A percentile compares a stretch with the other conserved stretches of the same genome.
Evolutionary conservation across 768 basidiomycete species (phyloP).

Genomic region (Naematelia aurantialba): DNA sequence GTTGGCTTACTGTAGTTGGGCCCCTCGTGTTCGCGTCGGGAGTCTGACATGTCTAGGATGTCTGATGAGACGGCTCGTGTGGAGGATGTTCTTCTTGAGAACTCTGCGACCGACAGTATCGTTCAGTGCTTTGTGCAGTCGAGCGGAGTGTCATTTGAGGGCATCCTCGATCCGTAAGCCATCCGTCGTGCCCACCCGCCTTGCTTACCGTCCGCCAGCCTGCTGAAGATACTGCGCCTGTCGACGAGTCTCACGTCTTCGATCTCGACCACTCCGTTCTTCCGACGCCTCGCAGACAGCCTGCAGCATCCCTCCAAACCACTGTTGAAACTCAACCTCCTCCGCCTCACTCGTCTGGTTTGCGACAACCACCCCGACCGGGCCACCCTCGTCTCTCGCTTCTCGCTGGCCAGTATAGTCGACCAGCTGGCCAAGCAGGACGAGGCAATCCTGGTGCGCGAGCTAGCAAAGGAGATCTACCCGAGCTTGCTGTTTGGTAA

Average conservation of each 20-base stretch:
- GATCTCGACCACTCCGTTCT: constrained; percentile 76
- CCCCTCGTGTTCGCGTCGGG: not conserved
- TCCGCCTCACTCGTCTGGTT: constrained; percentile 76
- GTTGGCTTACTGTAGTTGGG: constrained; percentile 26
- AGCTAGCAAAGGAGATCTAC: constrained; percentile 53
- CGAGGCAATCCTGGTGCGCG: constrained; percentile 82
- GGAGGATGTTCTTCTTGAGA: constrained; percentile 80
- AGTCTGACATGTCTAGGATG: constrained; percentile 58
- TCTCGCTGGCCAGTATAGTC: constrained; percentile 76
- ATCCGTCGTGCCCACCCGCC: no score
- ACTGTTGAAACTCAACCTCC: constrained; percentile 81
- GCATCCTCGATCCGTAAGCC: constrained; percentile 48
- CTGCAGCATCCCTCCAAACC: constrained; percentile 70
- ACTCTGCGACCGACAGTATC: constrained; percentile 78
- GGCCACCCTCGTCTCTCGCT: constrained; percentile 73
- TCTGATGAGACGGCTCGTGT: constrained; percentile 93
- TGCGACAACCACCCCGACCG: constrained; percentile 88
- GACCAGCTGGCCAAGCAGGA: constrained; percentile 76
- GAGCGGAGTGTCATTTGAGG: constrained; percentile 43
- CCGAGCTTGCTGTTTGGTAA: constrained; percentile 32
- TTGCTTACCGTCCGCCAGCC: constrained; percentile 21
- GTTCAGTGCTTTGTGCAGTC: constrained; percentile 64
- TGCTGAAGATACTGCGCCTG: constrained; percentile 83
- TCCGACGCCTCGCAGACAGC: constrained; percentile 80
- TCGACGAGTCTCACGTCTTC: constrained; percentile 70